Conservation (phyloP, 2,329 filamentous ascomycete species). For the Aureobasidium mangrovei region DNA sequence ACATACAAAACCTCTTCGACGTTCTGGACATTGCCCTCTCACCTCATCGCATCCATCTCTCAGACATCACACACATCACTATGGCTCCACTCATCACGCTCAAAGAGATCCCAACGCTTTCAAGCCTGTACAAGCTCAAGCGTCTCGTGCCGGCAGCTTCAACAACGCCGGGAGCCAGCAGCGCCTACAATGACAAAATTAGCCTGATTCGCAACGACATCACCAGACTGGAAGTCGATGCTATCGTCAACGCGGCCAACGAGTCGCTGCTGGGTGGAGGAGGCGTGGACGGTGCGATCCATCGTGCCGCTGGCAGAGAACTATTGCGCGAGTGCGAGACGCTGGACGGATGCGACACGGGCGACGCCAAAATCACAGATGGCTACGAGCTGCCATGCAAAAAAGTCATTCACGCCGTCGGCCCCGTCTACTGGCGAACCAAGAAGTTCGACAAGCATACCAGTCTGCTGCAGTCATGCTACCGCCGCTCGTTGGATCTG, state of each 20-base stretch:
- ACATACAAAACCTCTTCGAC: too few relatives aligned
- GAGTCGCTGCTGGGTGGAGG: constrained; percentile 68
- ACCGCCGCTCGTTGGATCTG: constrained; percentile 61
- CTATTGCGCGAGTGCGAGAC: constrained; percentile 63
- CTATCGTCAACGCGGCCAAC: constrained; percentile 93
- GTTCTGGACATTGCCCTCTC: too few relatives aligned
- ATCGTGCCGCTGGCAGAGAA: constrained; percentile 63
- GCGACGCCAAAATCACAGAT: constrained; percentile 71
- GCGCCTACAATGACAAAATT: constrained; percentile 58
- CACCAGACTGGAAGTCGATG: constrained; percentile 66
- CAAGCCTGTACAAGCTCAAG: constrained; percentile 55
- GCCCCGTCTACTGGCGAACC: constrained; percentile 58
- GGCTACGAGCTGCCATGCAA: constrained; percentile 68
- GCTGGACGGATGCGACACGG: constrained; percentile 66
- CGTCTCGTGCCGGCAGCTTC: constrained; percentile 33
- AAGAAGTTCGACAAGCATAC: constrained; percentile 32
- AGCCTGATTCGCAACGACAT: constrained; percentile 69
- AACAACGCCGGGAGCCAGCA: constrained; percentile 33
- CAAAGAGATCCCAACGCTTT: constrained; percentile 53
- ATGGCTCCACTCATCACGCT: constrained; percentile 30
- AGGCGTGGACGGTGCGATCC: constrained; percentile 73
- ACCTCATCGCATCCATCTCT: too few relatives aligned
- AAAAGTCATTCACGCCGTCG: constrained; percentile 84
- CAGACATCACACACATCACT: background rate
- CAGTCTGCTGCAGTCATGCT: constrained; percentile 52